These are phyloP conservation scores for Lepidium campestre DNA, from an alignment of 441 rosid genomes.

Conservation along the genomic window DNA sequence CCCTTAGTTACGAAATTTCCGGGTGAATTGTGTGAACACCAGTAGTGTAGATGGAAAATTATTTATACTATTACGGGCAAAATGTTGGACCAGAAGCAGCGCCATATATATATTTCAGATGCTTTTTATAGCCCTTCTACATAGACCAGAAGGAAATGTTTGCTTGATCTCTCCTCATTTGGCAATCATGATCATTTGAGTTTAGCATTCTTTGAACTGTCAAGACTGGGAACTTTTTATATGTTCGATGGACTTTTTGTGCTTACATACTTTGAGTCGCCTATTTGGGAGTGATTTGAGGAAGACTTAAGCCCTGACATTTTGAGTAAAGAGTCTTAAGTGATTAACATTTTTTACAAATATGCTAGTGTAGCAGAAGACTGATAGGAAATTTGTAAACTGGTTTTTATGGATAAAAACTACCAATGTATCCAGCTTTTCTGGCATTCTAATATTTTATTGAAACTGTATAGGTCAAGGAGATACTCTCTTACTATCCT, in stretches of 20 bases:
- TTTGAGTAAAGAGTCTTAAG: not conserved
- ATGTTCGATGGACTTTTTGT: not conserved
- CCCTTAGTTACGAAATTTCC: not conserved
- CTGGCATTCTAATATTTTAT: not conserved
- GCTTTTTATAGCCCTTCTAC: not conserved
- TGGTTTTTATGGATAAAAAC: not conserved
- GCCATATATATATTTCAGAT: not conserved
- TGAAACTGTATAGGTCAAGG: slow-evolving; percentile 57
- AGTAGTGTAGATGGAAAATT: not conserved
- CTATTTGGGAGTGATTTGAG: not conserved
- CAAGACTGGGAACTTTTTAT: not conserved
- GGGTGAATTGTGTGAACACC: not conserved
- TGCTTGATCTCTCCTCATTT: not conserved
- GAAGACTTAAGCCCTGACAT: not conserved
- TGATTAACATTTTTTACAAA: not conserved
- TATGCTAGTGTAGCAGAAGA: not conserved
- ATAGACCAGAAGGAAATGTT: not conserved
- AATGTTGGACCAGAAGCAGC: not conserved
- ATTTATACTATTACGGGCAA: not conserved
- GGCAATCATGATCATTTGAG: not conserved
- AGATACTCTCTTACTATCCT: slow-evolving; percentile 92
- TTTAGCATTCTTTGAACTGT: not conserved
- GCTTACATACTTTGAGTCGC: not conserved
- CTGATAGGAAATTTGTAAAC: not conserved
- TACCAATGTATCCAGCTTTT: not conserved